Evolutionary conservation across 805 yeast species (phyloP), one percentile per base, ranked within the genome.

Genomic region (Schwanniomyces vanrijiae): DNA sequence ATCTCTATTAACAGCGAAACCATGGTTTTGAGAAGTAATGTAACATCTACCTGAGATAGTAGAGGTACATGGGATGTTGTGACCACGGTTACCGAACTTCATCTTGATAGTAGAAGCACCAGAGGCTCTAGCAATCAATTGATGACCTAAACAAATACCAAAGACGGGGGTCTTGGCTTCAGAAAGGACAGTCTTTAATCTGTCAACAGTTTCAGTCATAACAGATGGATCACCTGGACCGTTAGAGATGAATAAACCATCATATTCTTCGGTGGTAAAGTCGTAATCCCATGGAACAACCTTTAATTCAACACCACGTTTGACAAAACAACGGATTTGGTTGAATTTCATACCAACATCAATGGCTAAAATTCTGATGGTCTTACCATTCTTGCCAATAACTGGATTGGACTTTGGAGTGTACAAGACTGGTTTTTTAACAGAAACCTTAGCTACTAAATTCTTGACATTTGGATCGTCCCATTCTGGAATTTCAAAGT

Each of bases 161-260:
- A 94, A 94, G 47, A 94, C 79, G 45, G 99, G 99, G 38, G 94
- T 84, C 68, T 82, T 84, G 43, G 82, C 86, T 31, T 80, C 77
- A 38, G 76, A 75, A 48, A 92, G 65, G 29, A 81, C 87, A 37
- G 66, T 68, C 34, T 76, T 56, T 61, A 94, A 73, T 56, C 79
- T 83, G 35, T 71, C 76, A 29, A 86, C 86, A 50, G 90, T 80
- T 18, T 76, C 80, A 39, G 82, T 68, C 82, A 94, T 78, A 48
- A 88, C 89, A 38, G 94, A 81, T 48, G 99, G 99, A 73, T 94
- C 98, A 81, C 99, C 99, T 24, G 99, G 99, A 76, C 99, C 99
- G 71, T 94, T 94, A 46, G 97, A 91, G 55, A 92, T 76, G 71
- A 94, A 94, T 60, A 94, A 78, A 76, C 99, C 99, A 68, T 94